Base-by-base conservation (phyloP, 768 basidiomycete genomes). In the Tulasnella sp. region DNA sequence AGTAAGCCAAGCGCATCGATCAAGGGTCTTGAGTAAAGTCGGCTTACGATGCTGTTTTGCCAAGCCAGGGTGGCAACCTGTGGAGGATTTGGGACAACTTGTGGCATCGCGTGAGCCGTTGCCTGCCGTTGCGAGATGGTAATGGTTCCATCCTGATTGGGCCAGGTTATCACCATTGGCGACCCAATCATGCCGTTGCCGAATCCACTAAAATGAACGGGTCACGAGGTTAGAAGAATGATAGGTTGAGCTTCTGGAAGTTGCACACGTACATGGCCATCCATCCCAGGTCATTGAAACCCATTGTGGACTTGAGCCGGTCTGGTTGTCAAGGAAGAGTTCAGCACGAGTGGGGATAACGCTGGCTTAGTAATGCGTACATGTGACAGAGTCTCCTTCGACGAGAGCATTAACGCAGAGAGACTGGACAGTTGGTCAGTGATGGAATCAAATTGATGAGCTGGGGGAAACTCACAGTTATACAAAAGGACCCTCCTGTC, bases 121-220 rank as follows among this genome's bases (percentile, higher is more conserved):
- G 82, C 77, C 27, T 62, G 65, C 16, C 82, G 72, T 59, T 86
- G 83, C 5, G 79, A 81, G 20, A 86, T 63, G 10, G 79, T 81
- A 53, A 81, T 67, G 19, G 68, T 62, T 8, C 77, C 77, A 56
- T 81, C 76, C 12, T 64, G 62, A 59, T 82, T 79, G 5, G 73
- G 66, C 83, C 82, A 86, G 69, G 78, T 74, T 27, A 84, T 78
- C 53, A 86, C 77, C 80, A 86, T 83, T 1, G 62, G 63, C 4
- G 61, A 47, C 22, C 48, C 47, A 15, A 41, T 37, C 57, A 58
- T 58, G 22, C 27, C 4, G 0, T 34, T 34, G 7, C 57, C 57
- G 31, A 58, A 58, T 7, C 57, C 57, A 19, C 54, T 56, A 28
- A 22, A 20, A n/a, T n/a, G 19, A 28, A 24, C 13, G 3, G 13